Base-by-base conservation (phyloP, 352 stramenopile genomes). In the Globisporangium megalacanthum region DNA sequence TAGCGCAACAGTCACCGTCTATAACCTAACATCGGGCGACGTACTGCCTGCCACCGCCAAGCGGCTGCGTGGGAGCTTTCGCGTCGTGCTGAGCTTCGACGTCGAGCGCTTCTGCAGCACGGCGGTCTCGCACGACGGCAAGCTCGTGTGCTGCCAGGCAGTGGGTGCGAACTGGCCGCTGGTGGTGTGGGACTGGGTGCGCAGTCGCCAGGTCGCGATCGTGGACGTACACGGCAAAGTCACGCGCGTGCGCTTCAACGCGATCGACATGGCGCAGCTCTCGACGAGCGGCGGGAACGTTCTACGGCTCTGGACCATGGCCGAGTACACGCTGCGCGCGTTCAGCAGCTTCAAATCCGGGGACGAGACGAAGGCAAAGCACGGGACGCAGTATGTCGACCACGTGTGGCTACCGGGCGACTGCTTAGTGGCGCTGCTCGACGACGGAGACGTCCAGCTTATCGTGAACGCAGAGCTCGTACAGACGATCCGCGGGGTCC, bases 311-410 rank as follows among this genome's bases (percentile, higher is more conserved):
- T 93, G 83, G 83, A 89, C 74, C 57, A 68, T 93, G 33, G 73
- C 70, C 25, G 75, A 87, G 60, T 90, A 89, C 62, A 78, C 77
- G 15, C 69, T 90, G n/a, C 83, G 79, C 44, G 68, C 59, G 36
- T 72, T 91, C 39, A 77, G 68, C 1, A 91, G 75, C 60, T 93
- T 93, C 72, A 88, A 87, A 29, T 90, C 79, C 3, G 78, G 75
- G 4, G 79, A 88, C 45, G 81, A 91, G 58, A 79, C 68, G 4
- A 83, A 79, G 9, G 56, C 67, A 9, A 72, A 77, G 37, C 73
- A 67, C 51, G 66, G 68, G 29, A 68, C 64, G 50, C 77, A 50
- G 45, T 93, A 89, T 36, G 75, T 73, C 0, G 83, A 93, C 52
- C 81, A 93, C 60, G 62, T 73, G 11, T 93, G 83, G 83, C 56